Base-by-base conservation (phyloP, 176 grass and related monocot genomes). In the barley (Hordeum vulgare) region DNA sequence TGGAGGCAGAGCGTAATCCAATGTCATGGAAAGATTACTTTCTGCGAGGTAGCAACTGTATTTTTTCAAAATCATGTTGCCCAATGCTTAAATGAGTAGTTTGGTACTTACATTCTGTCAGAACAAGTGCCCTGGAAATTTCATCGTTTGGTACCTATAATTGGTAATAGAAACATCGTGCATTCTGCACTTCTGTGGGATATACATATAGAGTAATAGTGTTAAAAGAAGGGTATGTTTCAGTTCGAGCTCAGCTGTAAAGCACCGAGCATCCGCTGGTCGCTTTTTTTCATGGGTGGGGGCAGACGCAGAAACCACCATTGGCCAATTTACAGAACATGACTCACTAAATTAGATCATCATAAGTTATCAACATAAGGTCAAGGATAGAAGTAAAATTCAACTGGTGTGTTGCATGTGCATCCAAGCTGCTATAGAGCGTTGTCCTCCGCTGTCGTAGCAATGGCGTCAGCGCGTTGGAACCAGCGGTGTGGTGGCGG, bases 21-120 rank as follows among this genome's bases (percentile, higher is more conserved):
- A 96, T 96, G 93, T 78, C 96, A n/a, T 94, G 96, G 91, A 99
- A 80, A 70, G 93, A 99, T 78, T 99, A 99, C 85, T 87, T 86
- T 41, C 70, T 85, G 69, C 77, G 87, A 94, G 93, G 96, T 99
- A 62, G 27, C 61, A 28, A 31, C 53, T 80, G 49, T 73, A n/a
- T 86, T 86, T 5, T 28, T 85, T 68, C 54, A 66, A 53, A 24
- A 2, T 79, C 79, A 66, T 76, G 41, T 23, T 90, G 25, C 47
- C 45, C 44, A 20, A 74, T 82, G 51, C 69, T 61, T 40, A 14
- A 40, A 42, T 34, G 27, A 26, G 8, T 75, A 51, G 25, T 34
- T 60, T 39, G 70, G 45, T 82, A 8, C 57, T 72, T 70, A 18
- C 54, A 71, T 76, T 74, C 71, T 63, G 77, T 57, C n/a, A 27